phyloP scores from a whole-genome alignment of 2,329 filamentous ascomycete genomes.

The Fusarium sp. region DNA sequence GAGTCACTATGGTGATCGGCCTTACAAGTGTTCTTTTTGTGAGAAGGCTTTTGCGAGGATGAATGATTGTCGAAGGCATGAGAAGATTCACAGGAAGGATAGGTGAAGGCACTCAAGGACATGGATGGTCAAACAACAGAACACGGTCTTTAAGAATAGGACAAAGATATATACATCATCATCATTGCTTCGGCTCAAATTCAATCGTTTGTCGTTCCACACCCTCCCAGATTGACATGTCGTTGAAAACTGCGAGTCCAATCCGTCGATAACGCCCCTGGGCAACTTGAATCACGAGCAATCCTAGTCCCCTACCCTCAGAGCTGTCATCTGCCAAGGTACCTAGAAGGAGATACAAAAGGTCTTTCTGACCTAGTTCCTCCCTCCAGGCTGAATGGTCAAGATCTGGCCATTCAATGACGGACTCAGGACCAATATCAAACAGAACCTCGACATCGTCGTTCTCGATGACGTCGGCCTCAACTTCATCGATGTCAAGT shows the following conservation, averaged over 20 bases:
- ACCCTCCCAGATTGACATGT: not conserved
- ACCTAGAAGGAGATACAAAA: not conserved
- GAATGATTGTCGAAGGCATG: constrained; percentile 51
- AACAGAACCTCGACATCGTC: too few species aligned
- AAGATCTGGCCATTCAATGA: too few species aligned
- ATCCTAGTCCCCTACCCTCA: not conserved
- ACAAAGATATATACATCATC: not conserved
- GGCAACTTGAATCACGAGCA: not conserved
- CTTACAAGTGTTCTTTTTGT: constrained; percentile 47
- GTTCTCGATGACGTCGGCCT: too few species aligned
- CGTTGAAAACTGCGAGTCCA: not conserved
- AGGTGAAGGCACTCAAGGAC: not conserved
- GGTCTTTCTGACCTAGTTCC: not conserved
- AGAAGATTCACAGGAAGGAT: constrained; percentile 43
- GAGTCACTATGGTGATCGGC: constrained; percentile 52
- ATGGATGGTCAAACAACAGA: too few species aligned
- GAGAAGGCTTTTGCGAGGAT: constrained; percentile 49
- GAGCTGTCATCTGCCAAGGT: not conserved
- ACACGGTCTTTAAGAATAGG: too few species aligned
- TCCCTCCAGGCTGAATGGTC: too few species aligned
- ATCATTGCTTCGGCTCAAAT: not conserved
- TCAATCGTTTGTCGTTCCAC: not conserved
- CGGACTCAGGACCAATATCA: too few species aligned
- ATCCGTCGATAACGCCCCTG: not conserved
- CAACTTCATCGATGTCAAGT: not conserved